Conservation (phyloP, 331 rosid species). For the Phaseolus coccineus region DNA sequence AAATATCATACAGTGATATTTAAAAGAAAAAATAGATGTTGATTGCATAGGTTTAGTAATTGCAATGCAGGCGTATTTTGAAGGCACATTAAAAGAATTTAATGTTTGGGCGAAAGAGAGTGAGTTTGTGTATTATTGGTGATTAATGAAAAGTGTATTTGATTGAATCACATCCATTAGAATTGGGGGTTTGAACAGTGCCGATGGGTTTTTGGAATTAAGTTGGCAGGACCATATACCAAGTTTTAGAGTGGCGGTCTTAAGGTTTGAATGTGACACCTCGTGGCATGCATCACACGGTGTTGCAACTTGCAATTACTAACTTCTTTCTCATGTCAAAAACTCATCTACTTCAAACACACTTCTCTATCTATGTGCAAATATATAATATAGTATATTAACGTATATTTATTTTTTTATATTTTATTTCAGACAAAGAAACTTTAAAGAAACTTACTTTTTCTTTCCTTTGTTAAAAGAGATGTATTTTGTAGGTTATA, state of each 20-base stretch:
- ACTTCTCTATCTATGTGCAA: too few species aligned
- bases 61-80: not conserved
- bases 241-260: not conserved
- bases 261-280: not conserved
- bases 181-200: not conserved
- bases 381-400: not conserved
- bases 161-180: not conserved
- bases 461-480: not conserved
- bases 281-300: not conserved
- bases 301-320: too few species aligned
- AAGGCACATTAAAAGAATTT: not conserved
- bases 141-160: not conserved
- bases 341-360: too few species aligned
- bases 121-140: not conserved
- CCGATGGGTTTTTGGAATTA: not conserved
- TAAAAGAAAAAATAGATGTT: too few species aligned
- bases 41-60: not conserved
- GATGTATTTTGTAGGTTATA: not conserved
- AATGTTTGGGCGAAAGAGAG: not conserved
- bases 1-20: too few species aligned
- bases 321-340: too few species aligned
- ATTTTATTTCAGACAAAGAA: not conserved
- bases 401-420: not conserved
- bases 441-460: not conserved
- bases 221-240: not conserved